Base-by-base conservation (phyloP, 176 grass and related monocot species). In the Eragrostis nindensis region DNA sequence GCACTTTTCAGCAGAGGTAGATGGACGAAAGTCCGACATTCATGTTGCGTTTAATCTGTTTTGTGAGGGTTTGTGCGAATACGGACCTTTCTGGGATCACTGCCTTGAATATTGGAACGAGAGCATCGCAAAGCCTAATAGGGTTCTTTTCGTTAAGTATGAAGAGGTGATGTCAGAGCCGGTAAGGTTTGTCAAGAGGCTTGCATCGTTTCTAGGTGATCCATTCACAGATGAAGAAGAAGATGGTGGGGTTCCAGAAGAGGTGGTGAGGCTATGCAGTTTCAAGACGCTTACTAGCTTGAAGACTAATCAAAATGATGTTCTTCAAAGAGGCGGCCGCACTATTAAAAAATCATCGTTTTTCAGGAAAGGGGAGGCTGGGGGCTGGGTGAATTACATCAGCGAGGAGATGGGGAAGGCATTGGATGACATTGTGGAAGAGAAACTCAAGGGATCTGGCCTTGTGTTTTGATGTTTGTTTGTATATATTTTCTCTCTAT, bases 371-470 rank as follows among this genome's bases (percentile, higher is more conserved):
- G 27, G 61, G 5, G 13, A 63, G 26, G 27, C 16, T 14, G 24
- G 61, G 26, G 61, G 32, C 6, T 63, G 61, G 41, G 38, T 18
- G 73, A 76, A 44, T 18, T 55, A 76, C 55, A 76, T 62, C 4
- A 76, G 3, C 1, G 1, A 27, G 9, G 73, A 61, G 55, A 76
- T 76, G 3, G 70, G 48, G 10, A 53, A 3, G 21, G 43, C 32
- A 17, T 54, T 54, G 11, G 47, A 73, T 7, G 19, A 3, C 29
- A 38, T 73, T 15, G 16, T 15, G 11, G 32, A 40, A 22, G 32
- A 74, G 21, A 74, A 42, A 15, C 72, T 75, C n/a, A n/a, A 59
- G 52, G 72, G 30, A 6, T 75, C 26, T 36, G 59, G 59, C 17
- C 75, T 64, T 49, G 5, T 49, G 25, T 30, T 77, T 17, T 70